These are phyloP conservation scores for Leptographium wingfieldii DNA, from an alignment of 2,329 filamentous ascomycete genomes.

Conservation along the genomic window DNA sequence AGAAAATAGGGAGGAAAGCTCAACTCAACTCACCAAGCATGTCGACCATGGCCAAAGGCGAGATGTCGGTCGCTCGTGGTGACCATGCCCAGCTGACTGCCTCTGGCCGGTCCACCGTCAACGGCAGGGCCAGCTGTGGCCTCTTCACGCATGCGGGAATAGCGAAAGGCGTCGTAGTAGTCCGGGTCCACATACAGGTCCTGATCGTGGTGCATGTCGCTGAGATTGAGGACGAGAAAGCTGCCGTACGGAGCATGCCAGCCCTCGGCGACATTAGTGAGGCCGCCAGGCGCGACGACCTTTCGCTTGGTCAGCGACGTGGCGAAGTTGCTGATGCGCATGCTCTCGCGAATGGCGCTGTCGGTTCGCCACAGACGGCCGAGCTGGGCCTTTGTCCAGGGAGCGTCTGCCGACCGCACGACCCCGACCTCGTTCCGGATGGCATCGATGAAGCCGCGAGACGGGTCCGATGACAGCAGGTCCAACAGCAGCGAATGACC, in stretches of 20 bases:
- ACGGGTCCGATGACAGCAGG: conserved; percentile 26
- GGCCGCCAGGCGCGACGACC: conserved; percentile 25
- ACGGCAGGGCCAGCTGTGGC: conserved; percentile 2
- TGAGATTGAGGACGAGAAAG: conserved; percentile 29
- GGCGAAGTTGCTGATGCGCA: conserved; percentile 34
- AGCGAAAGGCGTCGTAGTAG: conserved; percentile 37
- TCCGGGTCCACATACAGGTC: conserved; percentile 28
- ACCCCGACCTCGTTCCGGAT: conserved; percentile 30
- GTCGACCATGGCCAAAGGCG: conserved; percentile 44
- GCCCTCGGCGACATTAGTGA: conserved; percentile 27
- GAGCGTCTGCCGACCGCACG: conserved; percentile 19
- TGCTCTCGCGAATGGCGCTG: conserved; percentile 40
- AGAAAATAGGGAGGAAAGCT: neutral
- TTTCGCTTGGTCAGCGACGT: conserved; percentile 33
- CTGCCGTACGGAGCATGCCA: conserved; percentile 31
- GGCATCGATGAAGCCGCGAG: conserved; percentile 21
- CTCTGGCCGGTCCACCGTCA: neutral
- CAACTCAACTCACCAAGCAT: conserved; percentile 27
- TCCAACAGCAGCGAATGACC: conserved; percentile 34
- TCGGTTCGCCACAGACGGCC: conserved; percentile 32
- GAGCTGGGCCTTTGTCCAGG: conserved; percentile 34
- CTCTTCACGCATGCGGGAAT: conserved; percentile 27
- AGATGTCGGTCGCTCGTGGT: conserved; percentile 38
- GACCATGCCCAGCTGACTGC: conserved; percentile 36
- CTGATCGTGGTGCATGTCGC: conserved; percentile 33